Evolutionary conservation across 768 basidiomycete genomes (phyloP).

Genomic region (Psilocybe subaeruginosa): DNA sequence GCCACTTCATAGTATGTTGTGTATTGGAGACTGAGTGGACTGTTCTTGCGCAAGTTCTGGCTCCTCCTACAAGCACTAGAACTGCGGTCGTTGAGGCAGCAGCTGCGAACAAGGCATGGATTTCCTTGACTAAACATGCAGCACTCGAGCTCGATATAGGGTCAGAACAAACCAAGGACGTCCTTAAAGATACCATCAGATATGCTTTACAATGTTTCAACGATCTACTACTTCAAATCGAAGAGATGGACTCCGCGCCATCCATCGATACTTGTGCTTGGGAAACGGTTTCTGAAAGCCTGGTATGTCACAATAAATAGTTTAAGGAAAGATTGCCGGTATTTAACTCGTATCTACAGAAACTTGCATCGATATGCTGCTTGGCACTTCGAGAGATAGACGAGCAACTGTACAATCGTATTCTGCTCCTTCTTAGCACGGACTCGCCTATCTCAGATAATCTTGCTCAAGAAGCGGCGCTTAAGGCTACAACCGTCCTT

Average conservation of each 20-base stretch:
- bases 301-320: conserved; percentile 51
- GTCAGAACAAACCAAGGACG: conserved; percentile 36
- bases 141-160: conserved; percentile 43
- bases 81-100: conserved; percentile 64
- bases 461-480: conserved; percentile 86
- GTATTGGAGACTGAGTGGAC: conserved; percentile 87
- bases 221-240: conserved; percentile 77
- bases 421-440: conserved; percentile 78
- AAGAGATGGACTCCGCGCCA: conserved; percentile 82
- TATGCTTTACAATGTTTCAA: conserved; percentile 78
- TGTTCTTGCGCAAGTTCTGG: conserved; percentile 71
- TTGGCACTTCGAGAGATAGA: conserved; percentile 73
- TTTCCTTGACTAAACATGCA: conserved; percentile 60
- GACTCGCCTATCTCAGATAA: conserved; percentile 82
- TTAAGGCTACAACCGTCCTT: conserved; percentile 82
- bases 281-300: conserved; percentile 90
- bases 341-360: conserved; percentile 45
- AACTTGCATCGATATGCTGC: conserved; percentile 84
- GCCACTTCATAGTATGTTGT: conserved; percentile 90
- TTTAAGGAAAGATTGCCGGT: background rate
- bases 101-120: conserved; percentile 85
- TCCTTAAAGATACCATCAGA: conserved; percentile 51
- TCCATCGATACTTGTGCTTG: conserved; percentile 86
- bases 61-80: conserved; percentile 32
- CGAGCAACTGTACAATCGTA: conserved; percentile 63